Evolutionary conservation across 129 eudicot species (phyloP).

Genomic region (Helichrysum umbraculigerum): DNA sequence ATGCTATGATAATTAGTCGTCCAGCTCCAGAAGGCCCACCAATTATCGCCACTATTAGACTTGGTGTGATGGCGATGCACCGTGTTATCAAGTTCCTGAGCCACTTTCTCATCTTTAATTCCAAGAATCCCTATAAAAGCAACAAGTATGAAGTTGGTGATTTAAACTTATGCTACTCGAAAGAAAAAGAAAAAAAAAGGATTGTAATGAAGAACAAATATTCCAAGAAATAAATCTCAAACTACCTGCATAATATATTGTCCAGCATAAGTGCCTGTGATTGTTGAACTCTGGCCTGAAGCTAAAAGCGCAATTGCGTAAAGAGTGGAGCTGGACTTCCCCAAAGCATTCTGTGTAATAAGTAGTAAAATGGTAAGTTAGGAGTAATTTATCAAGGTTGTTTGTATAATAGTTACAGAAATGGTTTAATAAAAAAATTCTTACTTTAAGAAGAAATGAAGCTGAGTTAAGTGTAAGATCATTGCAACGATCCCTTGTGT

Average conservation of each 20-base stretch:
- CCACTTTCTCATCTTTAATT: conserved; percentile 69
- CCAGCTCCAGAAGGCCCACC: conserved; percentile 82
- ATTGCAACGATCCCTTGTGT: conserved; percentile 32
- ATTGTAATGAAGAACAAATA: neutral
- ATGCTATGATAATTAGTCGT: conserved; percentile 66
- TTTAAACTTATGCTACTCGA: neutral
- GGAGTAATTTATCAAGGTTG: conserved; percentile 8
- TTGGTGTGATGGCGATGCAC: conserved; percentile 70
- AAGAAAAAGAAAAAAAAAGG: neutral
- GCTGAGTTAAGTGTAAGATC: conserved; percentile 57
- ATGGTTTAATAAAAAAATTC: neutral
- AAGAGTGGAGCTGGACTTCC: conserved; percentile 60
- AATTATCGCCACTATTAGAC: conserved; percentile 63
- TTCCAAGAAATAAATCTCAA: neutral
- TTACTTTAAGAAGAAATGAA: conserved; percentile 50
- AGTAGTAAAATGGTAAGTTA: neutral
- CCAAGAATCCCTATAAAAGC: conserved; percentile 66
- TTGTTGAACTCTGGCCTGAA: conserved; percentile 94
- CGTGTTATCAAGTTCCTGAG: conserved; percentile 67
- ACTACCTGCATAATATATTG: conserved; percentile 87
- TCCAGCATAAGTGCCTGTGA: conserved; percentile 95
- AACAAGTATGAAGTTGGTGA: neutral
- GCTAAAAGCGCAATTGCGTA: conserved; percentile 78
- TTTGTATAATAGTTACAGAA: neutral
- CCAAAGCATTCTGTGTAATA: conserved; percentile 43